Percentiles rank a stretch among this genome's conserved stretches.
phyloP scores from a whole-genome alignment of 2,329 filamentous ascomycete species.

The Apiospora sp. region DNA sequence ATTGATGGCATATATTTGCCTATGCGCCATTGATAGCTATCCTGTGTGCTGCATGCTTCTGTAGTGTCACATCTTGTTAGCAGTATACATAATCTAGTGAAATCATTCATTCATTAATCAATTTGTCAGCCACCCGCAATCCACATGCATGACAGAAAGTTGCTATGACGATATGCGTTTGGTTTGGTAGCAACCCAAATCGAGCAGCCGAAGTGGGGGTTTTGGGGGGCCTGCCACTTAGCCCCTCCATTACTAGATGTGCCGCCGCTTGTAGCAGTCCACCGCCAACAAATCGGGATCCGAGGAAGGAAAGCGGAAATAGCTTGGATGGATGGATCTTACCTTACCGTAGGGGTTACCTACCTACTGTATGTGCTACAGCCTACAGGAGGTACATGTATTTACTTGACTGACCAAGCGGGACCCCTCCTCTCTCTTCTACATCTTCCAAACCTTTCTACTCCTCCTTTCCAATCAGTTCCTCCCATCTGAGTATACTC shows the following conservation, averaged over 20 bases:
- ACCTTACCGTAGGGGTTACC: neutral
- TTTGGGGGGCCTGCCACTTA: conserved; percentile 19
- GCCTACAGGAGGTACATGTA: neutral
- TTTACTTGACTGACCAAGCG: conserved; percentile 13
- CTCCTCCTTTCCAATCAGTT: conserved; percentile 16
- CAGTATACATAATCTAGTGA: neutral
- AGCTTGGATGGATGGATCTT: conserved; percentile 8
- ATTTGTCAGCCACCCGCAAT: conserved; percentile 2
- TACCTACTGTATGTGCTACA: neutral
- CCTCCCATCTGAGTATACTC: conserved; percentile 1
- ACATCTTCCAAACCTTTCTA: conserved; percentile 11
- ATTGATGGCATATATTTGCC: neutral
- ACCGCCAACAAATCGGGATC: conserved; percentile 13
- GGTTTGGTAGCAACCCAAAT: neutral
- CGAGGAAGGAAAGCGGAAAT: conserved; percentile 14
- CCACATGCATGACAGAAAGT: conserved; percentile 6
- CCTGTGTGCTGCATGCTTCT: neutral
- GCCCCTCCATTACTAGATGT: conserved; percentile 3
- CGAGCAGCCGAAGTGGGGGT: neutral
- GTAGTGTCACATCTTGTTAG: neutral
- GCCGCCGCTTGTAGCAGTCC: conserved; percentile 3
- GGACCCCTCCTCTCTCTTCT: conserved; percentile 14
- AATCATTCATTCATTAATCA: neutral
- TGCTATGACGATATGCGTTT: conserved; percentile 2
- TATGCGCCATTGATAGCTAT: neutral